Conservation (phyloP, 352 stramenopile genomes). For the Aphanomyces invadans region DNA sequence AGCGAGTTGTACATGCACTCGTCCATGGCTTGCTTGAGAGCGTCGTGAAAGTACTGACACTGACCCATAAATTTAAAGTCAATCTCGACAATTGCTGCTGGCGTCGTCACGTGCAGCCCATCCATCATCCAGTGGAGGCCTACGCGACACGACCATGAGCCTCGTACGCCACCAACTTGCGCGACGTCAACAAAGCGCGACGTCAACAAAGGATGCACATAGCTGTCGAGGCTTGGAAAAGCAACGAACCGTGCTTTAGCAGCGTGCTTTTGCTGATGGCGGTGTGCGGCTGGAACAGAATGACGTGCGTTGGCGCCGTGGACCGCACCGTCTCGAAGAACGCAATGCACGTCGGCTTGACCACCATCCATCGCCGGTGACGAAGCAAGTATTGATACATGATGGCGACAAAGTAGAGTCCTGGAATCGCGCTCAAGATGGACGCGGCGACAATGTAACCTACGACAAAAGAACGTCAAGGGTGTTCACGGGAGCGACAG, state of each 20-base stretch:
- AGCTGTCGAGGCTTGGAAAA: no score
- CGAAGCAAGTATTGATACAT: constrained; percentile 22
- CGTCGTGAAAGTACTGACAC: background rate
- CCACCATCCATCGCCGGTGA: constrained; percentile 21
- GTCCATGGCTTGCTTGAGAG: background rate
- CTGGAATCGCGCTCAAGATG: constrained; percentile 6
- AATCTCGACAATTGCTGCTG: constrained; percentile 17
- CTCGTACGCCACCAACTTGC: background rate
- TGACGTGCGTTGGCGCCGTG: constrained; percentile 8
- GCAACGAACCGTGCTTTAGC: constrained; percentile 4
- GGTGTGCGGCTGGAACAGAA: constrained; percentile 19
- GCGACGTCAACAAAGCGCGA: background rate
- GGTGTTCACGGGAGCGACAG: background rate
- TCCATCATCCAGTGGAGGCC: constrained; percentile 23
- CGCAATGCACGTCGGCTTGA: constrained; percentile 23
- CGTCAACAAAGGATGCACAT: background rate
- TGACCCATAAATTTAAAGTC: constrained; percentile 9
- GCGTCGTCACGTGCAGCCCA: constrained; percentile 16
- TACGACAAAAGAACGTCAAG: background rate
- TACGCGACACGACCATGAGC: background rate
- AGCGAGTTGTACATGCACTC: background rate
- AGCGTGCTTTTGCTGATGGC: constrained; percentile 15
- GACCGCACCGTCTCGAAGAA: constrained; percentile 20
- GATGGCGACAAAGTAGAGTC: constrained; percentile 19
- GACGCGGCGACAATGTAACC: constrained; percentile 17